phyloP scores from a whole-genome alignment of 169 alveolate species.

The Babesia sp. region DNA sequence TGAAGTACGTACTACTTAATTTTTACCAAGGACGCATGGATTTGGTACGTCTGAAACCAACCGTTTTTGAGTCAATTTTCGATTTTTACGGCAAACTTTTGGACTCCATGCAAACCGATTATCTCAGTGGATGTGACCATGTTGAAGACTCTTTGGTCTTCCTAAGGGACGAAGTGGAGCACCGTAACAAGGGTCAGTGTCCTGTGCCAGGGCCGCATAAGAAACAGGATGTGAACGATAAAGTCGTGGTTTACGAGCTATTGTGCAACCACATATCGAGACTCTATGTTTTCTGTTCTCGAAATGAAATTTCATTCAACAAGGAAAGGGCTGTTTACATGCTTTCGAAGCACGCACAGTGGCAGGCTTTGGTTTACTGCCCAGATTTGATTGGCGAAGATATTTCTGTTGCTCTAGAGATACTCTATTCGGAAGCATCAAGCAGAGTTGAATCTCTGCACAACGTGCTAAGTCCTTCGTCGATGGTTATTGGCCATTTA shows the following conservation, averaged over 20 bases:
- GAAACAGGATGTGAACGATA: not conserved
- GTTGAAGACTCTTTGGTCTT: conserved; percentile 30
- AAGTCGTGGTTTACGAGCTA: conserved; percentile 18
- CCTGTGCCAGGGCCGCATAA: not conserved
- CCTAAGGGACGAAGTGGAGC: conserved; percentile 17
- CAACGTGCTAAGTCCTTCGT: conserved; percentile 2
- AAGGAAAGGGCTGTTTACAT: conserved; percentile 49
- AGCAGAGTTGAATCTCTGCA: conserved; percentile 1
- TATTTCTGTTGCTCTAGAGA: conserved; percentile 28
- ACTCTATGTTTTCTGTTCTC: conserved; percentile 44
- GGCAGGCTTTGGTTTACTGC: conserved; percentile 60
- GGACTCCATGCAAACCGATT: conserved; percentile 15
- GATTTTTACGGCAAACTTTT: conserved; percentile 32
- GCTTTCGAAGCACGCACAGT: conserved; percentile 38
- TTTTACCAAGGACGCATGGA: conserved; percentile 25
- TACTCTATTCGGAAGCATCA: conserved; percentile 30
- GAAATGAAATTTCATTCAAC: conserved; percentile 20
- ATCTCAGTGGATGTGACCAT: not conserved
- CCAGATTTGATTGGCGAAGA: conserved; percentile 38
- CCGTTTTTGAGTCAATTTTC: conserved; percentile 42
- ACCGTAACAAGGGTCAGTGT: not conserved
- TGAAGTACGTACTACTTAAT: conserved; percentile 48
- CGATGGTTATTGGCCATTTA: not conserved
- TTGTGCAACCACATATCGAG: conserved; percentile 44
- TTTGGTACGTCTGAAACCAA: conserved; percentile 32